These are phyloP conservation scores for Nannochloropsis gaditana DNA, from an alignment of 108 stramenopile species.

Conservation along the genomic window DNA sequence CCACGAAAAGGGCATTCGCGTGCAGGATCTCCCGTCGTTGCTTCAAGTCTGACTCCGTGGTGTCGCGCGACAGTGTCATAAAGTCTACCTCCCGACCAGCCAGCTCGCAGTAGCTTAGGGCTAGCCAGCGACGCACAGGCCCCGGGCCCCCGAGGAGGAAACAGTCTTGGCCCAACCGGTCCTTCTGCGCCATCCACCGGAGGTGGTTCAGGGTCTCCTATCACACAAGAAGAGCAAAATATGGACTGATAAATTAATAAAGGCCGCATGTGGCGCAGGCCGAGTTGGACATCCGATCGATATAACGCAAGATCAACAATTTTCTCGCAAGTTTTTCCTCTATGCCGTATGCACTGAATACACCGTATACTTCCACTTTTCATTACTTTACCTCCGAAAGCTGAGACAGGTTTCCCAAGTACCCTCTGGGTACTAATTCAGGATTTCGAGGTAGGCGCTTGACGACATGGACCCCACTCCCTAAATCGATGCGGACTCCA, in stretches of 20 bases:
- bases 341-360: background rate
- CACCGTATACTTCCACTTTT: background rate
- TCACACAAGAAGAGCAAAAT: too few relatives aligned
- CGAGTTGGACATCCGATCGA: too few relatives aligned
- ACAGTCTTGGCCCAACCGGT: slow-evolving; percentile 67
- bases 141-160: slow-evolving; percentile 64
- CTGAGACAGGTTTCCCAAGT: background rate
- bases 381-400: background rate
- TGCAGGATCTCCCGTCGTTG: slow-evolving; percentile 64
- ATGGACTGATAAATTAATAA: too few relatives aligned
- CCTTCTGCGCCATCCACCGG: slow-evolving; percentile 78
- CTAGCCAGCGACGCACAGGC: slow-evolving; percentile 60
- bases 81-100: slow-evolving; percentile 61
- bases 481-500: background rate
- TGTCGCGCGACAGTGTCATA: slow-evolving; percentile 64
- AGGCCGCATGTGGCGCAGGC: too few relatives aligned
- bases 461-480: background rate
- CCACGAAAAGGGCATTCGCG: slow-evolving; percentile 47
- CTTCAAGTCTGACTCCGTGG: slow-evolving; percentile 71
- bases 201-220: slow-evolving; percentile 33
- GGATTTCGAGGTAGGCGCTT: background rate
- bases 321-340: too few relatives aligned
- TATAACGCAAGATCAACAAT: too few relatives aligned
- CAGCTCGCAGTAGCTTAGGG: slow-evolving; percentile 64
- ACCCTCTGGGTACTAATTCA: background rate